Conservation (phyloP, 2,329 filamentous ascomycete species). For the Magnaporthiopsis rhizophila region DNA sequence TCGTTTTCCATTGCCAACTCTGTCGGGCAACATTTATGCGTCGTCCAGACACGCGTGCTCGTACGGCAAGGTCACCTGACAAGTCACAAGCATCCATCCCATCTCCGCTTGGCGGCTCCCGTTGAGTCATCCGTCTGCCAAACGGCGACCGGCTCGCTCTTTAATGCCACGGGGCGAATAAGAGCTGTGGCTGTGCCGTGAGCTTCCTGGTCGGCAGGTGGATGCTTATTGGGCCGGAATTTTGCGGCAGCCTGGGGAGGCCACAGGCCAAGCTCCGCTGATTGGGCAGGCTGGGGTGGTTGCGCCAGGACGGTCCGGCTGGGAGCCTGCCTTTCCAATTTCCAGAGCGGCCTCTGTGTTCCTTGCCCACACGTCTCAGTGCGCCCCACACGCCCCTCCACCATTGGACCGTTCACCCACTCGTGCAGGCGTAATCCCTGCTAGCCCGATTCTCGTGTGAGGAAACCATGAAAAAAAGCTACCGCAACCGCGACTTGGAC, state of each 20-base stretch:
- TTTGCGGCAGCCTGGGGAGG: background rate
- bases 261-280: slow-evolving; percentile 1
- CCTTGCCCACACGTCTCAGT: slow-evolving; percentile 13
- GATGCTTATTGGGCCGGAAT: background rate
- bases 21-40: too few species aligned
- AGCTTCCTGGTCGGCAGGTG: background rate
- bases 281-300: slow-evolving; percentile 6
- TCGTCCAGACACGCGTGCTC: background rate
- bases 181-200: background rate
- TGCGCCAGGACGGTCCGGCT: background rate
- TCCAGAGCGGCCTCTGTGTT: slow-evolving; percentile 6
- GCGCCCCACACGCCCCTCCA: background rate
- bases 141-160: background rate
- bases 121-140: background rate
- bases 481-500: slow-evolving; percentile 14
- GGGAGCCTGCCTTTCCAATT: slow-evolving; percentile 8
- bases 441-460: slow-evolving; percentile 11
- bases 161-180: background rate
- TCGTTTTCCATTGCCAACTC: too few species aligned
- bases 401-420: slow-evolving; percentile 13
- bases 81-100: background rate
- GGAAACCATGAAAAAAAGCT: slow-evolving; percentile 13
- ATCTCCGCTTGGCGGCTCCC: background rate
- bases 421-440: slow-evolving; percentile 12
- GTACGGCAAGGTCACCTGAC: background rate